Evolutionary conservation across 345 rosid genomes (phyloP).

Genomic region (Hypericum perforatum): DNA sequence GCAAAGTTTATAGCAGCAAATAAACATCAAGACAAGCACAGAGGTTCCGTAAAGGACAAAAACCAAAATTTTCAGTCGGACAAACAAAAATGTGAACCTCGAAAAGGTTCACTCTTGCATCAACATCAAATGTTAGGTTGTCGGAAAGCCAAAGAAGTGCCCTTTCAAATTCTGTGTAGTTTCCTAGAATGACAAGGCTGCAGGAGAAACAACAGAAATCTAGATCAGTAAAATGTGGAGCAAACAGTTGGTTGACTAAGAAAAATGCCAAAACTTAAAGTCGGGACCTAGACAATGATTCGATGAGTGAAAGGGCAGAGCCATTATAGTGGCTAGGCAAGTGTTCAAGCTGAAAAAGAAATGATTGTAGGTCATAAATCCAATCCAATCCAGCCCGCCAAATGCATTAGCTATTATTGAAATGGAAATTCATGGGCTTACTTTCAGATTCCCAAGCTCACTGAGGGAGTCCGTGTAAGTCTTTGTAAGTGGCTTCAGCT

Average conservation of each 20-base stretch:
- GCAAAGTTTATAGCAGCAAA: background rate
- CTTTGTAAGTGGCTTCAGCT: conserved; percentile 77
- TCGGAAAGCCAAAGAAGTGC: conserved; percentile 83
- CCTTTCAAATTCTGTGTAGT: conserved; percentile 74
- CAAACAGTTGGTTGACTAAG: too few relatives aligned
- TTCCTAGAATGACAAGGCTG: conserved; percentile 90
- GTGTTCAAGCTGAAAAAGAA: conserved; percentile 69
- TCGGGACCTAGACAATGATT: conserved; percentile 71
- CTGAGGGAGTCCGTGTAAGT: conserved; percentile 84
- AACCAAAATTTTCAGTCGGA: background rate
- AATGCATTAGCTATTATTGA: background rate
- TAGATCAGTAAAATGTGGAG: too few relatives aligned
- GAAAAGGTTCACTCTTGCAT: conserved; percentile 86
- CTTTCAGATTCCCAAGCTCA: conserved; percentile 94
- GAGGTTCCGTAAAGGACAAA: background rate
- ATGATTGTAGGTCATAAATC: conserved; percentile 11
- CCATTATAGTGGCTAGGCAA: conserved; percentile 78
- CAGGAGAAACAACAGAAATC: conserved; percentile 6
- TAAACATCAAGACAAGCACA: background rate
- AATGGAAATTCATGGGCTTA: conserved; percentile 10
- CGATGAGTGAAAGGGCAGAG: conserved; percentile 82
- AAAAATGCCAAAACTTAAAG: too few relatives aligned
- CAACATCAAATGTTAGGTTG: conserved; percentile 64
- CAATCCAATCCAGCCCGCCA: background rate
- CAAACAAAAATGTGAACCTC: conserved; percentile 42